phyloP scores from a whole-genome alignment of 768 basidiomycete genomes.

The Chalciporus sphaerocephalus region DNA sequence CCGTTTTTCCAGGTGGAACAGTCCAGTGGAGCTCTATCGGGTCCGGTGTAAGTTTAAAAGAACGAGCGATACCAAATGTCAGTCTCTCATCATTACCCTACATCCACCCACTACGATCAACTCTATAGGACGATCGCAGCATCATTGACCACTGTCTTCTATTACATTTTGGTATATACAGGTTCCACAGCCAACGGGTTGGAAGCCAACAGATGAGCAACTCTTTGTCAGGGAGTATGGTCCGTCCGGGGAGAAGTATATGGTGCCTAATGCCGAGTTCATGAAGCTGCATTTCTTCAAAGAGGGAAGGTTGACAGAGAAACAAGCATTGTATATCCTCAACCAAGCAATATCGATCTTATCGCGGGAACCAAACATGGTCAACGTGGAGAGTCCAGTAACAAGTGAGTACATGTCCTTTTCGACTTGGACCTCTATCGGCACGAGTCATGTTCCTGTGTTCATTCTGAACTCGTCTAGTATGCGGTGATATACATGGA shows the following conservation, averaged over 20 bases:
- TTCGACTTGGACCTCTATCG: conserved; percentile 2
- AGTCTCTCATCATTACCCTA: conserved; percentile 23
- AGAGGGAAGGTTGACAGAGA: conserved; percentile 79
- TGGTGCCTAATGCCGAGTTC: conserved; percentile 70
- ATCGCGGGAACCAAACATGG: conserved; percentile 75
- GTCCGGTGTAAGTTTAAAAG: conserved; percentile 21
- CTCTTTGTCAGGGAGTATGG: conserved; percentile 57
- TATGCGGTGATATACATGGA: conserved; percentile 96
- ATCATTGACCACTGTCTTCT: conserved; percentile 23
- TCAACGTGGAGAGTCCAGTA: conserved; percentile 83
- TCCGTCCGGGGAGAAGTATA: conserved; percentile 30
- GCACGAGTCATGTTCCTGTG: conserved; percentile 8
- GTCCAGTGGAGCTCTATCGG: conserved; percentile 19
- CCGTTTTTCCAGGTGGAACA: conserved; percentile 23
- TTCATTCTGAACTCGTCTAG: conserved; percentile 36
- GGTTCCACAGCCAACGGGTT: conserved; percentile 66
- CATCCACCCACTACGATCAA: conserved; percentile 9
- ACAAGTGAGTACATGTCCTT: conserved; percentile 60
- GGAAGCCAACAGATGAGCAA: conserved; percentile 66
- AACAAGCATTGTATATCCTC: conserved; percentile 82
- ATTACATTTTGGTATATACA: conserved; percentile 28
- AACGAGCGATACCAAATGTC: conserved; percentile 32
- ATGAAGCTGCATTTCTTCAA: conserved; percentile 86
- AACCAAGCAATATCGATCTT: conserved; percentile 63
- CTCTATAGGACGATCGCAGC: conserved; percentile 20